Conservation (phyloP, 805 yeast species). For the Candida multigemmis region DNA sequence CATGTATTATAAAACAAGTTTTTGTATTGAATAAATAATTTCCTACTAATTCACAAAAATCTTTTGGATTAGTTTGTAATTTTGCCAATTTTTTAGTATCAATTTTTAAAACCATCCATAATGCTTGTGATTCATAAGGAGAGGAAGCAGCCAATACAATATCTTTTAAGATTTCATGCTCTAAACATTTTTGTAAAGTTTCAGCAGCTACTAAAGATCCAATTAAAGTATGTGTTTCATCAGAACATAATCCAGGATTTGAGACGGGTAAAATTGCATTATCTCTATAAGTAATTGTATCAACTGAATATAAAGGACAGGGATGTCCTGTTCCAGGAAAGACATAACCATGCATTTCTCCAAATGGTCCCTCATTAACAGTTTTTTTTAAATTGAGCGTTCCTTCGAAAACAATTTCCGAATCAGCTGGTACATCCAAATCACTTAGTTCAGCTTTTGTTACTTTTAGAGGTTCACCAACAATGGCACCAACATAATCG, state of each 20-base stretch:
- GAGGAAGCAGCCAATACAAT: slow-evolving; percentile 11
- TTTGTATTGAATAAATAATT: slow-evolving; percentile 8
- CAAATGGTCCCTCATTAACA: slow-evolving; percentile 16
- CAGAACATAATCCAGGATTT: slow-evolving; percentile 14
- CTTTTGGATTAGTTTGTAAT: slow-evolving; percentile 8
- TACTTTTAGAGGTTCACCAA: slow-evolving; percentile 14
- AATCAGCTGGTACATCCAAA: slow-evolving; percentile 12
- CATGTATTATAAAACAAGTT: slow-evolving; percentile 10
- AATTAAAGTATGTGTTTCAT: slow-evolving; percentile 17
- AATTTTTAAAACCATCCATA: slow-evolving; percentile 11
- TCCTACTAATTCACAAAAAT: slow-evolving; percentile 10
- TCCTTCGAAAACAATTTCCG: slow-evolving; percentile 16
- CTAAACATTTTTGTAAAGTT: slow-evolving; percentile 4
- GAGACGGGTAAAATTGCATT: slow-evolving; percentile 15
- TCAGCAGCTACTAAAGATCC: slow-evolving; percentile 13
- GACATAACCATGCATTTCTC: slow-evolving; percentile 19
- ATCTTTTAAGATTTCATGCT: slow-evolving; percentile 5
- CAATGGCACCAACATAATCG: slow-evolving; percentile 14
- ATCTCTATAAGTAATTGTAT: slow-evolving; percentile 11
- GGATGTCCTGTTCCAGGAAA: slow-evolving; percentile 11
- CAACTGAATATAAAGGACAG: slow-evolving; percentile 14
- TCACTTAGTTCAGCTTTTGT: slow-evolving; percentile 11
- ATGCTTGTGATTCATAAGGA: slow-evolving; percentile 14
- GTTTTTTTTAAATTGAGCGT: slow-evolving; percentile 8
- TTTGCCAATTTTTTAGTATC: slow-evolving; percentile 10